A percentile compares a stretch with the other conserved stretches of the same genome.
These are phyloP conservation scores for Nephelium lappaceum DNA, from an alignment of 345 rosid genomes.

Conservation along the genomic window DNA sequence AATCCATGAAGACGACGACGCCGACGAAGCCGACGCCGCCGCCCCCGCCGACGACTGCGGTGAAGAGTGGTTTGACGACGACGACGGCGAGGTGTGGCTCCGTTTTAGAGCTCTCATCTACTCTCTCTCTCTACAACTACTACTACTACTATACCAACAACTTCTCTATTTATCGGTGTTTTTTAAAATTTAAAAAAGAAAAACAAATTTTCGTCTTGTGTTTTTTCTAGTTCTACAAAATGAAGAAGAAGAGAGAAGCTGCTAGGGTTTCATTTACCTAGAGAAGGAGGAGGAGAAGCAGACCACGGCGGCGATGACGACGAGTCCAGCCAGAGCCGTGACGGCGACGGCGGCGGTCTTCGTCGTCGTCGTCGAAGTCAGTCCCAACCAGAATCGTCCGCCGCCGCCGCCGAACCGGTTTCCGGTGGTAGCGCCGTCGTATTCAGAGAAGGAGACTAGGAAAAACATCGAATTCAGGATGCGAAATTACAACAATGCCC, in stretches of 20 bases:
- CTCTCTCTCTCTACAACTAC: not conserved
- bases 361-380: slow-evolving; percentile 22
- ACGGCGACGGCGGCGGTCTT: slow-evolving; percentile 26
- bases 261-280: slow-evolving; percentile 39
- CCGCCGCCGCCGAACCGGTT: slow-evolving; percentile 43
- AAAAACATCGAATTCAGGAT: slow-evolving; percentile 13
- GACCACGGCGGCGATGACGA: slow-evolving; percentile 42
- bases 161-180: not conserved
- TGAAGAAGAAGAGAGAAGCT: not conserved
- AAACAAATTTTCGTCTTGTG: not conserved
- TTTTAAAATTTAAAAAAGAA: not conserved
- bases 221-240: not conserved
- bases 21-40: slow-evolving; percentile 46
- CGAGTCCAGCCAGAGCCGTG: slow-evolving; percentile 54
- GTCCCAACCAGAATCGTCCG: slow-evolving; percentile 47
- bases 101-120: slow-evolving; percentile 89
- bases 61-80: slow-evolving; percentile 64
- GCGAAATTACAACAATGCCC: slow-evolving; percentile 19
- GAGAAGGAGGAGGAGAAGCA: slow-evolving; percentile 29
- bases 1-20: slow-evolving; percentile 75
- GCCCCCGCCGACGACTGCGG: slow-evolving; percentile 57
- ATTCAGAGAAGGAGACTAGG: not conserved
- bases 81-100: slow-evolving; percentile 65
- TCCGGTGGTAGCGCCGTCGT: slow-evolving; percentile 28
- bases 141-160: not conserved